phyloP scores from a whole-genome alignment of 306 rosid genomes.

The Clitoria ternatea region DNA sequence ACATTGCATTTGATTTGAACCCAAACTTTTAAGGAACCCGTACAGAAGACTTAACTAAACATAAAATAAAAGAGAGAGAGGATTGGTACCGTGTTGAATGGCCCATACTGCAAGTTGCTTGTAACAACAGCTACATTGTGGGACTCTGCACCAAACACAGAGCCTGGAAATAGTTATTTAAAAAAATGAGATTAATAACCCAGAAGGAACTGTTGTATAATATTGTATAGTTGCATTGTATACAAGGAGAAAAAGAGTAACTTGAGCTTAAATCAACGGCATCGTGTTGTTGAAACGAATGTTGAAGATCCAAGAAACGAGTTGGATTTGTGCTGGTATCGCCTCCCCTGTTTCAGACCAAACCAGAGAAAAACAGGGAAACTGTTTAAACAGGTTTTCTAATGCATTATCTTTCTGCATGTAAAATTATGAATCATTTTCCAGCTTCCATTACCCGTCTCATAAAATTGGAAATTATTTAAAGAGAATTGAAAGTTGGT shows the following conservation, averaged over 20 bases:
- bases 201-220: not conserved
- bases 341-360: constrained; percentile 63
- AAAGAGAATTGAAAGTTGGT: not conserved
- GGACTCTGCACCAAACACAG: constrained; percentile 57
- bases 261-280: constrained; percentile 86
- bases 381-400: constrained; percentile 7
- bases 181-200: not conserved
- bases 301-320: constrained; percentile 65
- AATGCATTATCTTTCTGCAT: not conserved
- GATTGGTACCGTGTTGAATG: constrained; percentile 50
- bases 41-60: not conserved
- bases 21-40: not conserved
- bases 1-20: not conserved
- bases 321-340: constrained; percentile 41
- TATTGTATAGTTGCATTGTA: not conserved
- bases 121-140: constrained; percentile 45
- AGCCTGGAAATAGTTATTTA: constrained; percentile 36
- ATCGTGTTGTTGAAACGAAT: constrained; percentile 58
- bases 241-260: constrained; percentile 24
- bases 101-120: constrained; percentile 46
- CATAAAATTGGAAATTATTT: not conserved
- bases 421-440: not conserved
- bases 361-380: constrained; percentile 28
- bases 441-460: not conserved
- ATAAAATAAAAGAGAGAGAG: not conserved